Base-by-base conservation (phyloP, 148 eudicot genomes). In the Cornus kousa region DNA sequence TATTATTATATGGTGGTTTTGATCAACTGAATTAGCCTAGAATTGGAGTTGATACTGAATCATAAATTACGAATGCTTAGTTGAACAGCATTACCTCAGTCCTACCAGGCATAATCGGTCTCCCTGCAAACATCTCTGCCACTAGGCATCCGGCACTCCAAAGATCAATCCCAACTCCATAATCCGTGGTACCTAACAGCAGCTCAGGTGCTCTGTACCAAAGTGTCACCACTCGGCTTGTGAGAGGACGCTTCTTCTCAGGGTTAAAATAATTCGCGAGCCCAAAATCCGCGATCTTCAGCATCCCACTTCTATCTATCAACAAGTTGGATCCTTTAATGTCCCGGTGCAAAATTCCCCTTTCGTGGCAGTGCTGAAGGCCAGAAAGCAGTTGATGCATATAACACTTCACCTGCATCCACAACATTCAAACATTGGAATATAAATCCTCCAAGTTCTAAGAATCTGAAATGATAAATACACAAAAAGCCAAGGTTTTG, bases 201-300 rank as follows among this genome's bases (percentile, higher is more conserved):
- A 87, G 82, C 82, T 87, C 89, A 1, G 89, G 89, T 0, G 89
- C 87, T 62, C 89, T 74, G 37, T 87, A 87, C 89, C 89, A 87
- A 67, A 87, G 84, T 9, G 89, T 87, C 65, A 87, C 89, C 48
- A 87, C 89, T 2, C 89, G 82, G 70, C 82, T 87, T 13, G 89
- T 87, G 5, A 87, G 83, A 7, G 81, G 87, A 12, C 67, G 77
- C 78, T 66, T 84, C 73, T 77, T 87, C 22, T 57, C 70, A 0
- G 83, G 69, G 64, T 82, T 73, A 46, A 67, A 82, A 43, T 76
- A 75, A 77, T 84, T 87, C 22, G 87, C 89, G 31, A 87, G 85
- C 46, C 89, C 87, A 67, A 87, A 87, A 82, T 87, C 89, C 2
- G 87, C 89, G 71, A 84, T 84, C 50, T 87, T 84, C 32, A 87